These are phyloP conservation scores for Phialocephala subalpina DNA, from an alignment of 2,329 filamentous ascomycete species.

Conservation along the genomic window DNA sequence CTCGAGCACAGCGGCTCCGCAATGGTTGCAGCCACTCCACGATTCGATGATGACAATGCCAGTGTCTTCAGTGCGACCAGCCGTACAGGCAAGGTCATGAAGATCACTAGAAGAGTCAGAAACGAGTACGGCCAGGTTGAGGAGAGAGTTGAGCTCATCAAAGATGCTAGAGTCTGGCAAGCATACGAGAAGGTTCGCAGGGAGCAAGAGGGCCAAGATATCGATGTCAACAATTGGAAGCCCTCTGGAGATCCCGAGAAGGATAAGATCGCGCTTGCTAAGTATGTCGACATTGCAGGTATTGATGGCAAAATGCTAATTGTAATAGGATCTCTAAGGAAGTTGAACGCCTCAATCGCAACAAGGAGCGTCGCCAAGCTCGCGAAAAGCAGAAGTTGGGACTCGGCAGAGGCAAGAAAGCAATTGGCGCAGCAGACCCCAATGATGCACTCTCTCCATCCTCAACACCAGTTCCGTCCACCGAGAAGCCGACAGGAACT, in stretches of 20 bases:
- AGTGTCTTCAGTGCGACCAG: constrained; percentile 77
- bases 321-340: constrained; percentile 47
- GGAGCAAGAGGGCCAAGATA: constrained; percentile 51
- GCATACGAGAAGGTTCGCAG: constrained; percentile 83
- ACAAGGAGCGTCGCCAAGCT: constrained; percentile 87
- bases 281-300: neutral
- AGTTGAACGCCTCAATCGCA: constrained; percentile 79
- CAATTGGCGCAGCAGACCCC: constrained; percentile 10
- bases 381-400: constrained; percentile 88
- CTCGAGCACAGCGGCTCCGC: neutral
- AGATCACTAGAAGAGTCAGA: constrained; percentile 74
- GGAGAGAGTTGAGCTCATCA: constrained; percentile 67
- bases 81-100: constrained; percentile 71
- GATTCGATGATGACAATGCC: constrained; percentile 80
- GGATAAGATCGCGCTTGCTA: constrained; percentile 52
- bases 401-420: constrained; percentile 32
- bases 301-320: constrained; percentile 18
- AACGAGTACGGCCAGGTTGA: constrained; percentile 72
- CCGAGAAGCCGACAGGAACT: constrained; percentile 67
- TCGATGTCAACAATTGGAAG: constrained; percentile 60
- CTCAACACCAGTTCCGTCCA: constrained; percentile 53
- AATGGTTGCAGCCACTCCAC: constrained; percentile 69
- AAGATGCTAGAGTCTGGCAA: constrained; percentile 85
- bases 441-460: constrained; percentile 50
- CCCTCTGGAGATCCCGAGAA: constrained; percentile 73